Evolutionary conservation across 352 stramenopile genomes (phyloP).

Genomic region (Globisporangium heterothallicum): DNA sequence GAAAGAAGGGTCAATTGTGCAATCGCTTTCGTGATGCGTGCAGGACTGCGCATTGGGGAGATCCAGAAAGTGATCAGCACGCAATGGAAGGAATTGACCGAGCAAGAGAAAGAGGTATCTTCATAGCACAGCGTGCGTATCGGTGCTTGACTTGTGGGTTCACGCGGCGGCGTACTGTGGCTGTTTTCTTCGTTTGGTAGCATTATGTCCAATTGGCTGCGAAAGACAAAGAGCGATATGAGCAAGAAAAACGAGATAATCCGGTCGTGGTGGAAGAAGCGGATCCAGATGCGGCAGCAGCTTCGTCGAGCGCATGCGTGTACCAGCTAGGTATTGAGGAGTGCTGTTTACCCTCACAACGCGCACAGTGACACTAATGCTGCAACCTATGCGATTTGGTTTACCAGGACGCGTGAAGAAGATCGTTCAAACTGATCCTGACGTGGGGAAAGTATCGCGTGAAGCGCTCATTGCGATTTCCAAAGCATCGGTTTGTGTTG

Average conservation of each 20-base stretch:
- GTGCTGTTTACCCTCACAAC: not conserved
- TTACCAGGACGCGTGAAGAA: conserved; percentile 84
- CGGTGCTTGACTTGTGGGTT: not conserved
- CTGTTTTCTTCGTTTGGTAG: conserved; percentile 21
- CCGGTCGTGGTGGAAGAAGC: conserved; percentile 49
- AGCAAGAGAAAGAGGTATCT: conserved; percentile 76
- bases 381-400: conserved; percentile 12
- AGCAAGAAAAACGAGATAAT: conserved; percentile 68
- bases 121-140: too few species aligned
- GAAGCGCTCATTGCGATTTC: conserved; percentile 90
- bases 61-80: conserved; percentile 89
- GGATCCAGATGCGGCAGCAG: conserved; percentile 22
- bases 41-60: conserved; percentile 53
- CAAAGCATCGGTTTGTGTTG: conserved; percentile 77
- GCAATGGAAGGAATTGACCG: conserved; percentile 84
- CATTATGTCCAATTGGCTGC: conserved; percentile 77
- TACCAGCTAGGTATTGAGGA: conserved; percentile 37
- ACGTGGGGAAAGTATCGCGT: conserved; percentile 88
- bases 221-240: conserved; percentile 85
- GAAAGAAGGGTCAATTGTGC: not conserved
- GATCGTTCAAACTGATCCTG: conserved; percentile 91
- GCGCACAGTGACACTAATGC: conserved; percentile 12
- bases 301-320: conserved; percentile 33
- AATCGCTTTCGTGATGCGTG: not conserved
- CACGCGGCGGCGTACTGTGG: not conserved